Percentiles rank a stretch among this genome's conserved stretches.
phyloP scores from a whole-genome alignment of 805 yeast genomes.

The Candida ascalaphidarum region DNA sequence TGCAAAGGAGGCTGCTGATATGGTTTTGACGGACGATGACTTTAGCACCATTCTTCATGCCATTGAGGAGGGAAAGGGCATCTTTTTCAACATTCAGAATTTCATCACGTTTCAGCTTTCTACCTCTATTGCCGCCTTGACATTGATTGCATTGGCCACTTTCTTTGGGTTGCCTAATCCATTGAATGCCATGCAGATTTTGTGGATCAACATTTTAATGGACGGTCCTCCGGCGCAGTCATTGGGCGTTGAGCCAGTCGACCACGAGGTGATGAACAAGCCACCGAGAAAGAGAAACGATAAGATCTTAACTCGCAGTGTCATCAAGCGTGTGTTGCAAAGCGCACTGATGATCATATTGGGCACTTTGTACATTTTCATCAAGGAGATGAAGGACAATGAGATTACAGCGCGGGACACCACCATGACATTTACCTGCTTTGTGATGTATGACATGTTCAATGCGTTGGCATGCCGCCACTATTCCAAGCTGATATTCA shows the following conservation, averaged over 20 bases:
- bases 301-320: constrained; percentile 63
- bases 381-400: constrained; percentile 78
- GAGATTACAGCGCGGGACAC: constrained; percentile 90
- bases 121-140: constrained; percentile 90
- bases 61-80: constrained; percentile 96
- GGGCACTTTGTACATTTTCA: constrained; percentile 85
- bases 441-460: constrained; percentile 93
- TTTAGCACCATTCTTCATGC: constrained; percentile 90
- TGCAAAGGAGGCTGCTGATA: constrained; percentile 96
- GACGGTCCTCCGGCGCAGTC: constrained; percentile 99
- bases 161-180: constrained; percentile 87
- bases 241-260: constrained; percentile 95
- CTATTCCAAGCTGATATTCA: constrained; percentile 71
- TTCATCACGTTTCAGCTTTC: constrained; percentile 93
- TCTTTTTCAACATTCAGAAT: constrained; percentile 90
- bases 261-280: constrained; percentile 86
- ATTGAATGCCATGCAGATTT: constrained; percentile 93
- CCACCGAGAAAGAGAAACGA: constrained; percentile 94
- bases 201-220: constrained; percentile 96
- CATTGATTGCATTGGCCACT: constrained; percentile 82
- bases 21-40: constrained; percentile 96
- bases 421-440: constrained; percentile 97
- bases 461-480: constrained; percentile 94
- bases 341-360: constrained; percentile 69
- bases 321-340: constrained; percentile 65